Base-by-base conservation (phyloP, 768 basidiomycete genomes). In the Hygrocybe coccinea region DNA sequence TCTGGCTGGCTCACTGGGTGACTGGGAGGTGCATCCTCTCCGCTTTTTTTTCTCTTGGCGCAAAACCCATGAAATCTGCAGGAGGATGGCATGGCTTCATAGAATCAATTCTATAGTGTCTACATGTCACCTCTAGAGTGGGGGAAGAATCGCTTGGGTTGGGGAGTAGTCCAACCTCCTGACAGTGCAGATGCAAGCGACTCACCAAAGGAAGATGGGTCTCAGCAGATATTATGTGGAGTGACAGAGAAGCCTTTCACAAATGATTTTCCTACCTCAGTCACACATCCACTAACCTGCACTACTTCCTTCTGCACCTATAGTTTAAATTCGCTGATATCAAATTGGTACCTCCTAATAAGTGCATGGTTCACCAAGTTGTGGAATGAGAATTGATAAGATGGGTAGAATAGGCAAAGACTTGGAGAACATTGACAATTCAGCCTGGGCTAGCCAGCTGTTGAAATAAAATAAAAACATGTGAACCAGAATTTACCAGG, bases 311-410 rank as follows among this genome's bases (percentile, higher is more conserved):
- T 79, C 15, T 89, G 80, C 6, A 91, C 90, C 12, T 85, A 81
- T 53, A 93, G 79, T 76, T 80, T 83, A 36, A 64, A 48, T 1
- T 79, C 82, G 1, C 74, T 68, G 34, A 85, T 74, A 55, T 84
- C 82, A 45, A 88, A 75, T 52, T 82, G 80, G 58, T 80, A 81
- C 3, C 78, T 76, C 34, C 83, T 82, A 36, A 86, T 80, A n/a
- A 89, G 80, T 0, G 89, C 86, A 54, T 91, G 85, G 64, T 91
- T 86, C 83, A 11, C 83, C 82, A 0, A 92, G 77, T 83, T 78
- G 61, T 82, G 79, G 74, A 95, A 95, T 10, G 84, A 76, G 66
- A 95, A 91, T 57, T 95, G 91, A 60, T 91, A 89, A 0, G 85
- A 82, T 15, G 91, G 83, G 68, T 95, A 95, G 29, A 97, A 77